phyloP scores from a whole-genome alignment of 352 stramenopile genomes.

The Phytophthora fragariae region DNA sequence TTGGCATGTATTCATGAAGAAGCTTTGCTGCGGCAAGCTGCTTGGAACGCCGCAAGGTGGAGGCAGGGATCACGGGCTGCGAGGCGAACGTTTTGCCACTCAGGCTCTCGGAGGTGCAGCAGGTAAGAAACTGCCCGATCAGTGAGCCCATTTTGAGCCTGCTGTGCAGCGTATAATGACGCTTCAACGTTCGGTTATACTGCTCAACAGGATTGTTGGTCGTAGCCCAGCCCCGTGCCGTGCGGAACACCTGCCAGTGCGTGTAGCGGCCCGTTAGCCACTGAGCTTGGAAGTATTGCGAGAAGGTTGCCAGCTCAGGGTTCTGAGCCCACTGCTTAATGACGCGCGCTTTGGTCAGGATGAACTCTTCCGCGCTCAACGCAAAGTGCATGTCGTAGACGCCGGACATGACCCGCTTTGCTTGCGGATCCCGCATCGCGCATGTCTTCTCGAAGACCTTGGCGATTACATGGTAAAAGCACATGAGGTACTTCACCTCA shows the following conservation, averaged over 20 bases:
- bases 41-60: neutral
- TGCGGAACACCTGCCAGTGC: slow-evolving; percentile 3
- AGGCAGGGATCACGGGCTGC: neutral
- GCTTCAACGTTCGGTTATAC: neutral
- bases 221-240: neutral
- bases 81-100: neutral
- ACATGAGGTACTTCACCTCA: neutral
- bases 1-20: neutral
- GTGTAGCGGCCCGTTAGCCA: neutral
- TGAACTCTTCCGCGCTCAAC: neutral
- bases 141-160: neutral
- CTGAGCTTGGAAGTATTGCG: neutral
- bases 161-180: neutral
- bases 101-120: neutral
- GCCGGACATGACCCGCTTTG: neutral
- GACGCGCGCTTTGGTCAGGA: neutral
- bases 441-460: neutral
- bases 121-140: neutral
- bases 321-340: neutral
- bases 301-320: neutral
- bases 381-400: neutral
- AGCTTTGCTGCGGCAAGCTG: neutral
- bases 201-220: slow-evolving; percentile 12
- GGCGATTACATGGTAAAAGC: neutral
- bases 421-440: neutral